phyloP scores from a whole-genome alignment of 805 yeast species.

The Yamadazyma ubonensis region DNA sequence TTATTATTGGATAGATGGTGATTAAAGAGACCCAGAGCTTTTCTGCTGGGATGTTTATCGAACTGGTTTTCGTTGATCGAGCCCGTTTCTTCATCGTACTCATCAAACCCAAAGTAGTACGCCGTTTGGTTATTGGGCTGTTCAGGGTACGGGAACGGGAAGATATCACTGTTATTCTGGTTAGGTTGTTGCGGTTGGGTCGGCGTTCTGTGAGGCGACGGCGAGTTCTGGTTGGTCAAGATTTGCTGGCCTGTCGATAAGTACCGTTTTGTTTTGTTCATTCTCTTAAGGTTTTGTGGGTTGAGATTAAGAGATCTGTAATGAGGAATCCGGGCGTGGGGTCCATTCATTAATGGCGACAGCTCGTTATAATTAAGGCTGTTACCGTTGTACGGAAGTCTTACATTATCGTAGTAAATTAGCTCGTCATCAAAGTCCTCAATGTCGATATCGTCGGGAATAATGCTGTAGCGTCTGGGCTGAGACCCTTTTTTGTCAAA shows the following conservation, averaged over 20 bases:
- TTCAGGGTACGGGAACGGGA: constrained; percentile 37
- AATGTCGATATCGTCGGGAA: constrained; percentile 59
- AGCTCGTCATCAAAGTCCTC: constrained; percentile 57
- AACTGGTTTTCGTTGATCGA: constrained; percentile 14
- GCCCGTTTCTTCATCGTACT: constrained; percentile 34
- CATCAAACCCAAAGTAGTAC: constrained; percentile 39
- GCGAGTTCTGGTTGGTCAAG: constrained; percentile 10
- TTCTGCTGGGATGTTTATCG: constrained; percentile 15
- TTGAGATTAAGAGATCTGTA: constrained; percentile 41
- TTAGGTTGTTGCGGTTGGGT: constrained; percentile 2
- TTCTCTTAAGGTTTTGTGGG: constrained; percentile 21
- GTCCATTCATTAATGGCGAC: constrained; percentile 29
- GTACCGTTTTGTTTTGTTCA: constrained; percentile 33
- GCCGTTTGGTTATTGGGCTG: constrained; percentile 21
- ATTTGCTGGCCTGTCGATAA: constrained; percentile 30
- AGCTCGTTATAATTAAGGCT: constrained; percentile 27
- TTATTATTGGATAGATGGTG: constrained; percentile 21
- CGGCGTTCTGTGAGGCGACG: constrained; percentile 7
- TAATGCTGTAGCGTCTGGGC: constrained; percentile 69
- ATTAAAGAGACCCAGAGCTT: constrained; percentile 17
- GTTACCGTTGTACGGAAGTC: constrained; percentile 34
- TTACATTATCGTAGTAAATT: constrained; percentile 43
- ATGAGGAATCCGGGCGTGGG: constrained; percentile 33
- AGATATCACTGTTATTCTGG: constrained; percentile 23
- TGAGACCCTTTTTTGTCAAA: constrained; percentile 74